These are phyloP conservation scores for Adiantum capillusveneris DNA, from an alignment of 75 land plant genomes.

Conservation along the genomic window DNA sequence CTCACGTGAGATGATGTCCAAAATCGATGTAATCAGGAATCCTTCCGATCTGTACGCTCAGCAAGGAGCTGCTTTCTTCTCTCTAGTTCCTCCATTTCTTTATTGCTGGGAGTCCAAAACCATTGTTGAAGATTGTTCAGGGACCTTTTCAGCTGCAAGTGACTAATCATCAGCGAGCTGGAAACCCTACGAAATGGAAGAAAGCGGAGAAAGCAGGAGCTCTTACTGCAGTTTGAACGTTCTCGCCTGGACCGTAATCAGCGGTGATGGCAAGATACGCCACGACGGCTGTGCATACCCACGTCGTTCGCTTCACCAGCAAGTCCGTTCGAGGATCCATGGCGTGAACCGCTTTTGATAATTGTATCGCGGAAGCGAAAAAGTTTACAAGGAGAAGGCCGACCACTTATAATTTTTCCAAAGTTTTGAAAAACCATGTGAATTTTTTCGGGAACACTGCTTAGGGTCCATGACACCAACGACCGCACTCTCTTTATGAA, in stretches of 20 bases:
- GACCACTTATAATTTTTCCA: too few relatives aligned
- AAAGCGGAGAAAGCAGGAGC: not conserved
- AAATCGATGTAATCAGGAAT: too few relatives aligned
- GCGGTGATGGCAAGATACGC: not conserved
- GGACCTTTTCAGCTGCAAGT: constrained; percentile 6
- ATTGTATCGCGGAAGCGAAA: too few relatives aligned
- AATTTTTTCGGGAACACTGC: too few relatives aligned
- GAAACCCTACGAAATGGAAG: too few relatives aligned
- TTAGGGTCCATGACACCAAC: too few relatives aligned
- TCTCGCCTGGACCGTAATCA: not conserved
- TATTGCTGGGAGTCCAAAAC: constrained; percentile 19
- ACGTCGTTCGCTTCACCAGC: not conserved
- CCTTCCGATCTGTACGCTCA: not conserved
- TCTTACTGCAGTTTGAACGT: not conserved
- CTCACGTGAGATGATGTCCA: too few relatives aligned
- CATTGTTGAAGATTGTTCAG: constrained; percentile 2
- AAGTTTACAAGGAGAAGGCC: too few relatives aligned
- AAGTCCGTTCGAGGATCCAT: not conserved
- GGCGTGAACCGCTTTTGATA: too few relatives aligned
- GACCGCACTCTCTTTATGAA: too few relatives aligned
- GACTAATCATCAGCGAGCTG: too few relatives aligned
- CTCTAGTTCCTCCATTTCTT: constrained; percentile 16
- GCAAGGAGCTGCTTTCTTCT: not conserved
- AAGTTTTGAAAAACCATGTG: too few relatives aligned
- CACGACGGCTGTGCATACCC: not conserved